Conservation (phyloP, 352 stramenopile species). For the Phytopythium boreale region DNA sequence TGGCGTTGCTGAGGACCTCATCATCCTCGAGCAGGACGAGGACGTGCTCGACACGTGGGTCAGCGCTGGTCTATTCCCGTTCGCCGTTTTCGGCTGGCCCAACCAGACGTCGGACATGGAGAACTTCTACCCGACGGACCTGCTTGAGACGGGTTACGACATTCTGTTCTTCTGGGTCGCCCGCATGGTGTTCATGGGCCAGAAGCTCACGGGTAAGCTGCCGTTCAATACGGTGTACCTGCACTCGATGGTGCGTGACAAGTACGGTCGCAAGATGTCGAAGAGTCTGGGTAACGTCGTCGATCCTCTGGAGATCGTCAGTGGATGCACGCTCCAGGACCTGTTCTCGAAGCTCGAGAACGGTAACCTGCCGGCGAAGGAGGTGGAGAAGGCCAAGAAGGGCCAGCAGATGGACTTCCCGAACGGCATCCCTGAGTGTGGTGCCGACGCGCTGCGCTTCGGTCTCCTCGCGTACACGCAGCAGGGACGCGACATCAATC, state of each 20-base stretch:
- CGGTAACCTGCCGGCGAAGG: conserved; percentile 97
- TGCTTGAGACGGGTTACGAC: conserved; percentile 99
- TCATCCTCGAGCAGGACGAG: conserved; percentile 95
- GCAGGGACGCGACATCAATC: conserved; percentile 97
- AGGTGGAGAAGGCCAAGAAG: conserved; percentile 98
- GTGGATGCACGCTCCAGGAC: conserved; percentile 92
- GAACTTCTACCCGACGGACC: conserved; percentile 95
- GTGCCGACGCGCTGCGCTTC: conserved; percentile 98
- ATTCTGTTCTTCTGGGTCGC: conserved; percentile 99
- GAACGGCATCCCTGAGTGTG: conserved; percentile 98
- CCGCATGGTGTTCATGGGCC: conserved; percentile 95
- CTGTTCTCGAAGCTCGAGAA: conserved; percentile 95
- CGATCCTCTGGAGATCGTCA: conserved; percentile 97
- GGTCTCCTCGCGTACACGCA: conserved; percentile 96
- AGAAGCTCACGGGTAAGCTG: conserved; percentile 96
- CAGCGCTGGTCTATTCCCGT: conserved; percentile 96
- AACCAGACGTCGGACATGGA: conserved; percentile 62
- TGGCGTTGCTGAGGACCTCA: conserved; percentile 45
- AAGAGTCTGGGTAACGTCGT: conserved; percentile 99
- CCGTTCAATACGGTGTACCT: conserved; percentile 98
- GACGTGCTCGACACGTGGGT: conserved; percentile 99
- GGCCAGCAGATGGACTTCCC: conserved; percentile 97
- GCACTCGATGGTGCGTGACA: conserved; percentile 98
- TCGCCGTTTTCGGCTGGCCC: conserved; percentile 84
- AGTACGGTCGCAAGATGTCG: conserved; percentile 99